Evolutionary conservation across 495 filamentous ascomycete species (phyloP).

Genomic region (Tuber borchii): DNA sequence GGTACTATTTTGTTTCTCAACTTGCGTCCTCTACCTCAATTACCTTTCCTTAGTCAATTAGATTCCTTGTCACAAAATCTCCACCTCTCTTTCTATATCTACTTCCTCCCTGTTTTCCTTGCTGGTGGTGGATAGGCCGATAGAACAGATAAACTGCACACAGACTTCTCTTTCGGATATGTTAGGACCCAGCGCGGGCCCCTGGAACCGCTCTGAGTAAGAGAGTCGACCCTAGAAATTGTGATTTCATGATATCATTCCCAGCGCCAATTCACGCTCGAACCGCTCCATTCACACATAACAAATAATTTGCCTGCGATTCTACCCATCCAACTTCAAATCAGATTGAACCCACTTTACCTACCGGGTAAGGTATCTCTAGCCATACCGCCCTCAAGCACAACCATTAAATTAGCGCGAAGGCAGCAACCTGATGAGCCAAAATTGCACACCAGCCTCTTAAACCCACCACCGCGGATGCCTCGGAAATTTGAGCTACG

Average conservation of each 20-base stretch:
- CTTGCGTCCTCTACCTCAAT: background rate
- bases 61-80: background rate
- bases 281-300: background rate
- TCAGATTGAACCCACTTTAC: background rate
- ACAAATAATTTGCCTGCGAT: background rate
- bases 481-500: background rate
- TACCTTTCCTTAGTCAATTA: background rate
- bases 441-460: background rate
- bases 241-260: background rate
- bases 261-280: accelerated
- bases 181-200: no score
- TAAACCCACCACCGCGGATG: background rate
- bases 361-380: background rate
- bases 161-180: background rate
- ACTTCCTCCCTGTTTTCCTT: background rate
- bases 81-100: background rate
- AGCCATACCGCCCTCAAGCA: background rate
- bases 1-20: no score
- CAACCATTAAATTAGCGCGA: background rate
- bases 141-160: background rate
- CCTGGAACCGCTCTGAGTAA: background rate
- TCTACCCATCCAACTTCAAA: background rate
- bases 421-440: background rate
- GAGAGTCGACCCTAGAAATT: background rate
- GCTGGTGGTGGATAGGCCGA: background rate